These are phyloP conservation scores for Penicillium coprophilum DNA, from an alignment of 495 filamentous ascomycete species.

Conservation along the genomic window DNA sequence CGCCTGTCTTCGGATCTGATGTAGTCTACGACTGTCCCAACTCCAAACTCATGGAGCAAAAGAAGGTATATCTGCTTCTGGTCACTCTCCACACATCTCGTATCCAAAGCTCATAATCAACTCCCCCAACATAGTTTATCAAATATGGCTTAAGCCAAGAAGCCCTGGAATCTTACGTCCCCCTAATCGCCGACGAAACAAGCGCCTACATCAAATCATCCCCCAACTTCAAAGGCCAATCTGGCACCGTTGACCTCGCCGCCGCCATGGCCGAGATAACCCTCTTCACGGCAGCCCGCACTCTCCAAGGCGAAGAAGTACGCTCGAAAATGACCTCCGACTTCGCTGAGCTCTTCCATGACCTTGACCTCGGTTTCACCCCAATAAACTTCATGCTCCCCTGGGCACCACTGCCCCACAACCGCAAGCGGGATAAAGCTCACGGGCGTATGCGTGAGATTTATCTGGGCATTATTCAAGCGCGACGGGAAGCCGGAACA, in stretches of 20 bases:
- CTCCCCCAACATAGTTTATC: slow-evolving; percentile 60
- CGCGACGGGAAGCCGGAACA: slow-evolving; percentile 52
- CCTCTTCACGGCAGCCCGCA: slow-evolving; percentile 78
- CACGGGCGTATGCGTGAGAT: slow-evolving; percentile 72
- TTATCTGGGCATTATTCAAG: slow-evolving; percentile 74
- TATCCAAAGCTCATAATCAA: not conserved
- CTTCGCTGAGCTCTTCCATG: slow-evolving; percentile 75
- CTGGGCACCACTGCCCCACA: slow-evolving; percentile 83
- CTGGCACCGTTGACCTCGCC: slow-evolving; percentile 63
- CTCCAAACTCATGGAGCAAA: slow-evolving; percentile 81
- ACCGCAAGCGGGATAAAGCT: slow-evolving; percentile 73
- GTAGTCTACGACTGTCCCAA: slow-evolving; percentile 90
- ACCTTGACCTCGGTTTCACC: slow-evolving; percentile 80
- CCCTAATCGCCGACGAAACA: slow-evolving; percentile 75
- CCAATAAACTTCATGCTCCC: slow-evolving; percentile 85
- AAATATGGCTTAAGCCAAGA: slow-evolving; percentile 78
- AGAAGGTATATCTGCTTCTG: slow-evolving; percentile 49
- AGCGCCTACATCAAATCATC: slow-evolving; percentile 64
- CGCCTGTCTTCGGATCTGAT: slow-evolving; percentile 81
- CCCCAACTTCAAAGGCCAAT: slow-evolving; percentile 64
- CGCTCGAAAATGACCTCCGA: slow-evolving; percentile 64
- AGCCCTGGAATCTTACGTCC: slow-evolving; percentile 75
- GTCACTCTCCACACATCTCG: too few species aligned
- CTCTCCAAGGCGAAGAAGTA: slow-evolving; percentile 78
- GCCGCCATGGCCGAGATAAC: slow-evolving; percentile 79